Conservation (phyloP, 352 stramenopile species). For the Phytophthora agathidicida region DNA sequence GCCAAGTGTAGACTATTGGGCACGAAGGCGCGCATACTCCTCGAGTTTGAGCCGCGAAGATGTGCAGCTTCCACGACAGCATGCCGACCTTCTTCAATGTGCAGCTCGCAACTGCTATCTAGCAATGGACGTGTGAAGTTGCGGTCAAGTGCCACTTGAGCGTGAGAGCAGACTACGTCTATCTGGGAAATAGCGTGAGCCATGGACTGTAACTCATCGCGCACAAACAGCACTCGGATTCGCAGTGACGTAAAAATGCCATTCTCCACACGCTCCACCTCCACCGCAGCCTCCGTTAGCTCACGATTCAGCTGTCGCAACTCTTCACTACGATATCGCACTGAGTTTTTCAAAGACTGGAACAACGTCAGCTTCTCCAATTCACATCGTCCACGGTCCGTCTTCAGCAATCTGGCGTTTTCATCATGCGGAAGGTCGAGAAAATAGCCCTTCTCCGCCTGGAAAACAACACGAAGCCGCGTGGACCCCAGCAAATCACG, state of each 20-base stretch:
- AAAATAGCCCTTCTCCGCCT: conserved; percentile 69
- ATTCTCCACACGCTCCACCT: conserved; percentile 58
- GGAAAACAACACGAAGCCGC: conserved; percentile 63
- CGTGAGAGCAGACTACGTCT: conserved; percentile 70
- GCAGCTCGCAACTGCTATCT: conserved; percentile 58
- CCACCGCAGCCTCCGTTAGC: conserved; percentile 55
- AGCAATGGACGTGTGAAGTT: conserved; percentile 68
- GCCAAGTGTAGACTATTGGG: conserved; percentile 75
- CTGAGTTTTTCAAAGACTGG: conserved; percentile 72
- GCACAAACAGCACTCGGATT: conserved; percentile 36
- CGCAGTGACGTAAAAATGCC: conserved; percentile 61
- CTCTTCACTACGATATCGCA: conserved; percentile 71
- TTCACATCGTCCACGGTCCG: conserved; percentile 16
- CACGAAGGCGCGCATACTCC: conserved; percentile 64
- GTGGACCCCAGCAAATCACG: conserved; percentile 56
- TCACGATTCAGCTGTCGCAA: conserved; percentile 67
- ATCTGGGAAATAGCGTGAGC: conserved; percentile 59
- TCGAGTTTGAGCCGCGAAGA: conserved; percentile 54
- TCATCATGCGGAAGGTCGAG: conserved; percentile 73
- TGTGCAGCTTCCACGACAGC: conserved; percentile 73
- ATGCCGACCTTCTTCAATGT: conserved; percentile 73
- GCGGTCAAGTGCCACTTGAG: conserved; percentile 66
- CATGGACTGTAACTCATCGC: conserved; percentile 46
- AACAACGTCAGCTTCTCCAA: conserved; percentile 55
- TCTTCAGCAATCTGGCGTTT: conserved; percentile 48